Conservation (phyloP, 2,329 filamentous ascomycete genomes). For the Colletotrichum melonis region DNA sequence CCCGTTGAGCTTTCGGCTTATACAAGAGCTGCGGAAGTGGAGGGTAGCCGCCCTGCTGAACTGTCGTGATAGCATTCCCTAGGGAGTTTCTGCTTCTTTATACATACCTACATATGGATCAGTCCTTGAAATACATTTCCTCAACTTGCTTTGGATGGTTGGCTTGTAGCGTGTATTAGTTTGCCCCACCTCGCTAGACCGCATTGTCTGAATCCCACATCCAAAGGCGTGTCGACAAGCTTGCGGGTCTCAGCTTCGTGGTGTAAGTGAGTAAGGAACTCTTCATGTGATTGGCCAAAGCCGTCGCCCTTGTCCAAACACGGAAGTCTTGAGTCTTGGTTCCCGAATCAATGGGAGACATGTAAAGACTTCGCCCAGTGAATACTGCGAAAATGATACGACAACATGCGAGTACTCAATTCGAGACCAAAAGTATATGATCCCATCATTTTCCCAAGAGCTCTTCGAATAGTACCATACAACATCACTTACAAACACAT, state of each 20-base stretch:
- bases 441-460: neutral
- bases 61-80: neutral
- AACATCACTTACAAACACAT: neutral
- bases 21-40: neutral
- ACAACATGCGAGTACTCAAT: neutral
- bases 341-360: neutral
- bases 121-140: no score
- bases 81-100: neutral
- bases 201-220: neutral
- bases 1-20: constrained; percentile 16
- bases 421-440: neutral
- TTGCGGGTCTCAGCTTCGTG: neutral
- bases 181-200: neutral
- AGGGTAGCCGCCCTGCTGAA: neutral
- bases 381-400: neutral
- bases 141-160: no score
- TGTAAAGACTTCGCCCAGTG: neutral
- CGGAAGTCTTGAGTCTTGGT: neutral
- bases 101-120: no score
- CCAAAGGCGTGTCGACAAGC: neutral
- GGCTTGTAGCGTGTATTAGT: neutral
- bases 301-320: constrained; percentile 1
- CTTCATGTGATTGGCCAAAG: neutral
- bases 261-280: neutral
- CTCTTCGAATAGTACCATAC: no score